phyloP scores from a whole-genome alignment of 208 protist species.

The Leishmania mexicana region DNA sequence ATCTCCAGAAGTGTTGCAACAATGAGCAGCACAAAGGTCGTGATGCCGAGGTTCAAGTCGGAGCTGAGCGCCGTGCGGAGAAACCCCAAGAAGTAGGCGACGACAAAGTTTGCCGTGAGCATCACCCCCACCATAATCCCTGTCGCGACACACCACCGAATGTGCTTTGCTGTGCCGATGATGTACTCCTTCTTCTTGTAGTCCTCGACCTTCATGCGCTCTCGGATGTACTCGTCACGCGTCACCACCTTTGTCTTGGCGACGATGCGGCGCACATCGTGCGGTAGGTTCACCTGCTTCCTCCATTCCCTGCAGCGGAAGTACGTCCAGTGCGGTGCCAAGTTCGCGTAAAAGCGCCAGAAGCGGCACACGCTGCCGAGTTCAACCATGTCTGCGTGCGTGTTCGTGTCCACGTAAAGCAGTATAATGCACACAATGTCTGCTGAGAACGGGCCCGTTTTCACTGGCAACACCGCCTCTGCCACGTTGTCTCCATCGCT shows the following conservation, averaged over 20 bases:
- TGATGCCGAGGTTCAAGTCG: constrained; percentile 61
- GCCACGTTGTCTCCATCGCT: background rate
- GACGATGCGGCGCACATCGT: constrained; percentile 64
- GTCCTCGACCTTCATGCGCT: constrained; percentile 59
- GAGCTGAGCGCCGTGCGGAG: constrained; percentile 56
- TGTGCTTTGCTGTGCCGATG: constrained; percentile 54
- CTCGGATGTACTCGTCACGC: constrained; percentile 74
- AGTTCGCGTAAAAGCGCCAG: constrained; percentile 83
- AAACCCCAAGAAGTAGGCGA: constrained; percentile 78
- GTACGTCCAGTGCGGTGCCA: constrained; percentile 85
- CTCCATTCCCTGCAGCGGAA: constrained; percentile 64
- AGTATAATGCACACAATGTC: constrained; percentile 77
- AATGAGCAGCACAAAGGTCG: constrained; percentile 61
- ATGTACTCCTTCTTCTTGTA: constrained; percentile 56
- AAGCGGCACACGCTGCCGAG: constrained; percentile 68
- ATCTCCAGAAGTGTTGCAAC: constrained; percentile 68
- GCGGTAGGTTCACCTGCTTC: constrained; percentile 52
- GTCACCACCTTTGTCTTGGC: constrained; percentile 82
- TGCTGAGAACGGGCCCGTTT: constrained; percentile 71
- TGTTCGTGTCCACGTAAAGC: constrained; percentile 65
- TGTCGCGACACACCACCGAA: constrained; percentile 76
- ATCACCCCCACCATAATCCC: constrained; percentile 63
- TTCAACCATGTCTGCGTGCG: constrained; percentile 55
- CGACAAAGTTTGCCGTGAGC: constrained; percentile 68
- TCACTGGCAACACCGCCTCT: constrained; percentile 37